Base-by-base conservation (phyloP, 768 basidiomycete genomes). In the Hericium rajendrae region DNA sequence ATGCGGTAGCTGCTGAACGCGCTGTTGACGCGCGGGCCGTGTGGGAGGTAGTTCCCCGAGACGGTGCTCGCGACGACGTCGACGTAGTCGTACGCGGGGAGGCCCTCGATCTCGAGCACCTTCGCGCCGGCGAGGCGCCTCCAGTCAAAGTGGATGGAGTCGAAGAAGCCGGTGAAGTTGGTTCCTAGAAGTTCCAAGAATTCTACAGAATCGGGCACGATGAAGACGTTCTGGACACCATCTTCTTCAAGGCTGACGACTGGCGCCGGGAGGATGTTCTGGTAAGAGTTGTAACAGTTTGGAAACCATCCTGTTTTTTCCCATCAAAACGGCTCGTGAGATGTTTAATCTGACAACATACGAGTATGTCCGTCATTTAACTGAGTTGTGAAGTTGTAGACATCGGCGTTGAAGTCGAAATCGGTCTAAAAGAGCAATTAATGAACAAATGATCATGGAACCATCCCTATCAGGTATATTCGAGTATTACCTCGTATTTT, bases 341-440 rank as follows among this genome's bases (percentile, higher is more conserved):
- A 39, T 6, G 43, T 9, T 9, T 10, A 18, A 4, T 20, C n/a
- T 20, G 9, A 10, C n/a, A 8, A 65, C 75, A 28, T 67, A 80
- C 83, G 75, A 13, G 84, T 86, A 63, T 85, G 84, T 4, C 84
- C 84, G 63, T 85, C 83, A 62, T 86, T 85, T 48, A 86, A 61
- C 51, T 74, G 74, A 16, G 73, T 80, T 0, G 75, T 77, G 59
- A 82, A 77, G 54, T 81, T 72, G 59, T 78, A 84, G 12, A 86
- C 62, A 41, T 75, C 83, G 46, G 70, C 71, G 63, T 78, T 84
- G 69, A 86, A 84, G 64, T 83, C 83, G 59, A 82, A 86, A 60
- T 85, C 83, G 9, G 82, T 82, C 80, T 86, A 50, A 32, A 32
- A 32, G 32, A 4, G 18, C 18, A 13, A 4, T 32, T 22, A 15